Evolutionary conservation across 1,139 yeast genomes (phyloP), one percentile per base, ranked within the genome.

Genomic region (Taiozyma sp.): DNA sequence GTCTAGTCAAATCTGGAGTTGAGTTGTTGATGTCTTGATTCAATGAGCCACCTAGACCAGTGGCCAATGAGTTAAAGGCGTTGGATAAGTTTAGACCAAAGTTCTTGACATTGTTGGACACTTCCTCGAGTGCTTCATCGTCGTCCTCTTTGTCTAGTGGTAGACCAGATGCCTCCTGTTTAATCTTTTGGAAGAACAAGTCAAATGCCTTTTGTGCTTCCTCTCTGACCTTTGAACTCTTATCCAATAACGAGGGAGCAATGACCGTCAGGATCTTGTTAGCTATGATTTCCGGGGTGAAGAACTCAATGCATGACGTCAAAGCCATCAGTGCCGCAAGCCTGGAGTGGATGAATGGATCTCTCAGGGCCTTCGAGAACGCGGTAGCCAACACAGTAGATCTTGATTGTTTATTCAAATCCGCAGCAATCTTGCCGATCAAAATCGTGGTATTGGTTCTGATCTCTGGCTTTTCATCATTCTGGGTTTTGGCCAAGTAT

Each of bases 321-420:
- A 93, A 79, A 1, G 97, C 96, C 54, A 82, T 71, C 41, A 93
- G 72, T 0, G 97, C 90, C 5, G 87, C 88, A 65, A 85, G 69
- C 56, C 95, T 78, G 24, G 96, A 82, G 10, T 88, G 91, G 6
- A 83, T 76, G 62, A 83, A 85, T 0, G 93, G 78, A 65, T 93
- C 99, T 61, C 84, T 83, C 49, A 93, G 74, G 0, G 96, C 86
- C 62, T 90, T 83, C 2, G 89, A 80, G 60, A 88, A 85, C 0
- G 97, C 98, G 1, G 97, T 89, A 9, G 90, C 83, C 44, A 93
- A 70, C 2, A 93, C 96, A 40, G 82, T 83, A 37, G 85, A 75
- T 54, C 85, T 74, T 3, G 88, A 80, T 22, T 69, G 70, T 26
- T 74, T 70, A 53, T 84, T 84, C 55, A 93, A 78, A 54, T 76